A percentile compares a stretch with the other conserved stretches of the same genome.
phyloP scores from a whole-genome alignment of 2,329 filamentous ascomycete genomes.

The Zarea fungicola region DNA sequence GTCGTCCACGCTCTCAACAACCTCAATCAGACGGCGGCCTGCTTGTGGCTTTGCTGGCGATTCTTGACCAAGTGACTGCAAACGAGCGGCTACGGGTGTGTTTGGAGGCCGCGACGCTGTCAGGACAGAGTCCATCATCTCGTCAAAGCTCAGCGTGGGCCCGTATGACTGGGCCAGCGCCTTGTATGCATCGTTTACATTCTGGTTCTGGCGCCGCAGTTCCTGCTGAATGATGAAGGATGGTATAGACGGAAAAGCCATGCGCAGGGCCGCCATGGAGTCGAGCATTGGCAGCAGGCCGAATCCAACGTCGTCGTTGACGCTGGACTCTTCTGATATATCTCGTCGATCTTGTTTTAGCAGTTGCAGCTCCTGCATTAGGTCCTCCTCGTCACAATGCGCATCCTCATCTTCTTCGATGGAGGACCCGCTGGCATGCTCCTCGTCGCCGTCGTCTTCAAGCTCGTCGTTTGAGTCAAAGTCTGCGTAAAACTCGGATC shows the following conservation, averaged over 20 bases:
- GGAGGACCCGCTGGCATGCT: slow-evolving; percentile 3
- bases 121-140: slow-evolving; percentile 27
- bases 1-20: slow-evolving; percentile 13
- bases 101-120: slow-evolving; percentile 11
- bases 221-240: slow-evolving; percentile 31
- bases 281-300: slow-evolving; percentile 8
- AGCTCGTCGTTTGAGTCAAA: slow-evolving; percentile 18
- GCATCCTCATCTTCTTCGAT: slow-evolving; percentile 6
- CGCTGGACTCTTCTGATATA: slow-evolving; percentile 15
- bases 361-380: slow-evolving; percentile 7
- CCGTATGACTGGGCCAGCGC: slow-evolving; percentile 29
- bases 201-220: slow-evolving; percentile 27
- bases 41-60: background rate
- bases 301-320: slow-evolving; percentile 8
- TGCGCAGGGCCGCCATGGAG: slow-evolving; percentile 29
- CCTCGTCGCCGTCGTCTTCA: slow-evolving; percentile 11
- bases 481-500: slow-evolving; percentile 25
- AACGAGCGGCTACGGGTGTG: background rate
- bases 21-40: slow-evolving; percentile 14
- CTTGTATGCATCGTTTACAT: slow-evolving; percentile 34
- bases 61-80: background rate
- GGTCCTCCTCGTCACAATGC: slow-evolving; percentile 7
- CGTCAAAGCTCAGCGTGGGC: slow-evolving; percentile 27
- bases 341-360: slow-evolving; percentile 10
- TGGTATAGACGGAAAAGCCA: slow-evolving; percentile 39